Evolutionary conservation across 371 early-diverging fungal genomes (phyloP).

Genomic region (Actinomucor elegans): DNA sequence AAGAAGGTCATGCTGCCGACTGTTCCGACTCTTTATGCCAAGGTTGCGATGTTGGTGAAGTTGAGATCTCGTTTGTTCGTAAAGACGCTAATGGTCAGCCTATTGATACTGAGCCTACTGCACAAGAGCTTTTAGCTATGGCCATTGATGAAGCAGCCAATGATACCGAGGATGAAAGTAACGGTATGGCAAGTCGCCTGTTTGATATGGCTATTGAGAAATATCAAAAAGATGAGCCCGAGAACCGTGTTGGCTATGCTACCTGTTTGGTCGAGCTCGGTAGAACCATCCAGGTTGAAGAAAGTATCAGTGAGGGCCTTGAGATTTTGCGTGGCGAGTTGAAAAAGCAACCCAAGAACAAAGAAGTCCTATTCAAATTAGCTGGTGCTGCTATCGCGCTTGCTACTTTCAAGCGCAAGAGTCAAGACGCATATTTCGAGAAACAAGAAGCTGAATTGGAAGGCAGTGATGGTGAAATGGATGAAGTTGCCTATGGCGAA

Average conservation of each 20-base stretch:
- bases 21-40: conserved; percentile 53
- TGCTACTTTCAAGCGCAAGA: conserved; percentile 23
- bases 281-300: conserved; percentile 38
- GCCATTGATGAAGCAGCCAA: conserved; percentile 49
- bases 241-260: conserved; percentile 42
- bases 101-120: conserved; percentile 34
- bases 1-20: conserved; percentile 44
- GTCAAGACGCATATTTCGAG: conserved; percentile 29
- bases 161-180: conserved; percentile 17
- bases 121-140: conserved; percentile 54
- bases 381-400: conserved; percentile 31
- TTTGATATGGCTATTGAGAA: conserved; percentile 61
- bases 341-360: conserved; percentile 7
- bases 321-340: conserved; percentile 32
- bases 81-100: conserved; percentile 34
- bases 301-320: conserved; percentile 47
- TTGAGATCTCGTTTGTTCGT: conserved; percentile 56
- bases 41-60: conserved; percentile 63
- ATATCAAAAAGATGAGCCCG: conserved; percentile 47
- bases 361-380: conserved; percentile 5
- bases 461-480: conserved; percentile 24
- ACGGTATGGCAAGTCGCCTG: conserved; percentile 45
- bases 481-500: conserved; percentile 29
- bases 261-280: conserved; percentile 44
- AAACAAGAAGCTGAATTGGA: conserved; percentile 22